phyloP scores from a whole-genome alignment of 2,329 filamentous ascomycete species.

The Aspergillus terreus region DNA sequence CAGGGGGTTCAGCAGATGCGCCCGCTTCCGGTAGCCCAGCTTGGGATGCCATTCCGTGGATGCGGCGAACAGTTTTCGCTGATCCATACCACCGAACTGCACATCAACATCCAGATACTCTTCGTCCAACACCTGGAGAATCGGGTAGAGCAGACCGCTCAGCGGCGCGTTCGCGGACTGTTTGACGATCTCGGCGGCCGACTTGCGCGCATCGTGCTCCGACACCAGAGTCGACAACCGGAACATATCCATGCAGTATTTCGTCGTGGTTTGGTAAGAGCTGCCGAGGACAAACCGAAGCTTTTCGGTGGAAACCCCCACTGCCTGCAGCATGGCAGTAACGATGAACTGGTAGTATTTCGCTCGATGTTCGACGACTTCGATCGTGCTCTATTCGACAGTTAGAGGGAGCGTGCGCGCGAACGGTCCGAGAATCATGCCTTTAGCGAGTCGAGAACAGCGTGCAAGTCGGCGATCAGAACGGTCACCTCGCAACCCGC shows the following conservation, averaged over 20 bases:
- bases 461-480: conserved; percentile 64
- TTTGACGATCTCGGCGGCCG: conserved; percentile 92
- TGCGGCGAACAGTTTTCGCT: conserved; percentile 39
- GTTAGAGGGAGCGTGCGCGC: neutral
- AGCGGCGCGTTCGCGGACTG: conserved; percentile 74
- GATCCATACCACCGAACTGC: conserved; percentile 71
- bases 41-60: conserved; percentile 82
- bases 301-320: conserved; percentile 73
- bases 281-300: conserved; percentile 82
- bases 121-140: conserved; percentile 90
- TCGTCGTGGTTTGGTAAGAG: conserved; percentile 63
- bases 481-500: conserved; percentile 81
- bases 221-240: conserved; percentile 57
- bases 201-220: conserved; percentile 81
- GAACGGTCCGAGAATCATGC: conserved; percentile 27
- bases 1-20: conserved; percentile 81
- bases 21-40: conserved; percentile 74
- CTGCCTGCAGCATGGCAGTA: conserved; percentile 68
- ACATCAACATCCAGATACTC: conserved; percentile 82
- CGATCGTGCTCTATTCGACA: conserved; percentile 58
- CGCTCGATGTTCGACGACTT: conserved; percentile 76
- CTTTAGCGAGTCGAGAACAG: conserved; percentile 56
- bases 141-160: conserved; percentile 73
- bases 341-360: conserved; percentile 81
- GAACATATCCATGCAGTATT: conserved; percentile 88